A percentile compares a stretch with the other conserved stretches of the same genome.
Evolutionary conservation across 1,284 basidiomycete genomes (phyloP).

Genomic region (Coniferiporia sulphurascens): DNA sequence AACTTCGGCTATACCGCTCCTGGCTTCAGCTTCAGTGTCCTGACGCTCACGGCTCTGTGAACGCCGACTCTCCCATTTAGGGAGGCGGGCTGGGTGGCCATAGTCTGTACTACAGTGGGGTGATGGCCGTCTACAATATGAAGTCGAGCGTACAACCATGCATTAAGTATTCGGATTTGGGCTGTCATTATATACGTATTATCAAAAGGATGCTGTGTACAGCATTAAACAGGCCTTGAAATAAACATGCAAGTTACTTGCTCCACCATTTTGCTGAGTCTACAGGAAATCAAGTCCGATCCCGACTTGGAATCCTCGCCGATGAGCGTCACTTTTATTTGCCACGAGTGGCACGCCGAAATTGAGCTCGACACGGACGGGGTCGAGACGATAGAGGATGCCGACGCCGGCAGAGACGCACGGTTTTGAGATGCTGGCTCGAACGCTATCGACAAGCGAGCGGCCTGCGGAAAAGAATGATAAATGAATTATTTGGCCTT

Average conservation of each 20-base stretch:
- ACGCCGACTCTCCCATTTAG: neutral
- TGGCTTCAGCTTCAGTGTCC: constrained; percentile 52
- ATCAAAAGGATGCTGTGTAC: neutral
- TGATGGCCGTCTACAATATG: too few species aligned
- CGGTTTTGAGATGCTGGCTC: constrained; percentile 39
- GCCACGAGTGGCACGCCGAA: constrained; percentile 86
- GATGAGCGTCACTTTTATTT: constrained; percentile 68
- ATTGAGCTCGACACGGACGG: constrained; percentile 86
- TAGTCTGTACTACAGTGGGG: too few species aligned
- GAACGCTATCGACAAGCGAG: constrained; percentile 37
- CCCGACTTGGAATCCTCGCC: constrained; percentile 87
- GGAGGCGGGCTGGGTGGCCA: neutral
- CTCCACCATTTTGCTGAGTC: neutral
- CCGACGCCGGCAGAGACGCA: constrained; percentile 84
- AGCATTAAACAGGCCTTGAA: neutral
- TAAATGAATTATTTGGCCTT: constrained; percentile 10
- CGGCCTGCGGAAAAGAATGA: constrained; percentile 29
- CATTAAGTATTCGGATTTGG: neutral
- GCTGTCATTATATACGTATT: neutral
- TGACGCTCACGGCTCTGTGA: constrained; percentile 24
- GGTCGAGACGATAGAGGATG: constrained; percentile 85
- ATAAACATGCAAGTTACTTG: neutral
- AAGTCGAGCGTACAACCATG: neutral
- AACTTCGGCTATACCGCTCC: constrained; percentile 55
- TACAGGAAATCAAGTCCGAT: constrained; percentile 82